Base-by-base conservation (phyloP, 257 asterid species). In the Henckelia pumila region DNA sequence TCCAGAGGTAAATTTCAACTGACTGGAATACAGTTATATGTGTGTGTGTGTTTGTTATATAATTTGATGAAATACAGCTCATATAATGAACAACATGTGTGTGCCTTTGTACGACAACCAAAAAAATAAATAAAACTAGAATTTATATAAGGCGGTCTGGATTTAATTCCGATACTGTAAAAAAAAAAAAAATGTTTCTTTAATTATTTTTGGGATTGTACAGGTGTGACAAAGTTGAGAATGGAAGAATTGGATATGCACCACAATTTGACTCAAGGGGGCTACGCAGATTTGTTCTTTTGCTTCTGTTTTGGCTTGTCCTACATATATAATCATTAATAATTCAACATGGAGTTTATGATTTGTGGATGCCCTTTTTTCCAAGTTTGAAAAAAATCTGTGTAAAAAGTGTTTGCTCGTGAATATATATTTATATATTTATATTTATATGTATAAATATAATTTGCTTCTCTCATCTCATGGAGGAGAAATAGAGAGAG, bases 361-460 rank as follows among this genome's bases (percentile, higher is more conserved):
- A 66, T 58, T 78, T 84, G 95, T 89, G 97, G 97, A 82, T 65
- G 86, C 23, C 76, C 72, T 80, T 85, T 83, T 76, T 85, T 85
- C 77, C 79, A 82, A 80, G 74, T 76, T 74, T 65, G 10, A 75
- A 87, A 73, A 70, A 82, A 76, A 73, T 70, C 68, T 75, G 70
- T 67, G 55, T 35, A 58, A 66, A 26, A 64, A 79, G 80, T 67
- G 64, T 72, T 56, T 73, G 79, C 89, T 79, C 88, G 95, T 88
- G 94, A 89, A 78, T 81, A n/a, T n/a, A n/a, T n/a, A n/a, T n/a
- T n/a, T n/a, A n/a, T n/a, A n/a, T n/a, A n/a, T n/a, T n/a, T n/a
- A n/a, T n/a, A n/a, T n/a, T n/a, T n/a, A n/a, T n/a, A n/a, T n/a
- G n/a, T n/a, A n/a, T n/a, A n/a, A n/a, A n/a, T n/a, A n/a, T n/a